Evolutionary conservation across 768 basidiomycete genomes (phyloP), one percentile per base, ranked within the genome.

Genomic region (Neoboletus magnificus): DNA sequence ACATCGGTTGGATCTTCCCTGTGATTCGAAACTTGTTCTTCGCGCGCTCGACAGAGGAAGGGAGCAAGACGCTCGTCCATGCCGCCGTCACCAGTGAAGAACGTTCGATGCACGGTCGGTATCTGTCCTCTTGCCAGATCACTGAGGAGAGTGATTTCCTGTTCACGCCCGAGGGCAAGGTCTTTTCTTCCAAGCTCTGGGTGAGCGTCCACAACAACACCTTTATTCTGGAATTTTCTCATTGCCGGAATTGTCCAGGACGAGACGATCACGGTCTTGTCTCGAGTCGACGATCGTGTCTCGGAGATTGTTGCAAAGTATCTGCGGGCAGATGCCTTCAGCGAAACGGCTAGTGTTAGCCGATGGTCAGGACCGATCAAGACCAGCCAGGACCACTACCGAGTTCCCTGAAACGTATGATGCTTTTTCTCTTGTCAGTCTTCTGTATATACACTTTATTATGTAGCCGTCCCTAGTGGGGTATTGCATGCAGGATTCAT

Each of bases 11-110:
- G 36, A 2, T 59, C 18, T 22, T 55, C 13, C 27, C 48, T 8
- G 6, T 57, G 18, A 41, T 62, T 33, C 56, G 54, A 35, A 40
- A 8, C 2, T 13, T 62, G 32, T 15, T 72, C 5, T 39, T 18
- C 25, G 68, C 64, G 6, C 63, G 69, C 9, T 54, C 72, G 20
- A 33, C 72, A 0, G 71, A 73, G 55, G 60, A 64, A 41, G 74
- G 74, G 20, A 63, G 70, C 42, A 67, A 68, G 20, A 71, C 69
- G 20, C 58, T 76, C 13, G 55, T 73, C 1, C 65, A 65, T 15
- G 68, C 70, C 4, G 67, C 66, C 39, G 43, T 73, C 6, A 62
- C 62, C 1, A 53, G 54, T 13, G 58, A 44, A 36, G 54, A 51
- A 12, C 56, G 50, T 25, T 42, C 57, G 30, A 48, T 58, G 57